Evolutionary conservation across 352 stramenopile species (phyloP).

Genomic region (Globisporangium spinosum): DNA sequence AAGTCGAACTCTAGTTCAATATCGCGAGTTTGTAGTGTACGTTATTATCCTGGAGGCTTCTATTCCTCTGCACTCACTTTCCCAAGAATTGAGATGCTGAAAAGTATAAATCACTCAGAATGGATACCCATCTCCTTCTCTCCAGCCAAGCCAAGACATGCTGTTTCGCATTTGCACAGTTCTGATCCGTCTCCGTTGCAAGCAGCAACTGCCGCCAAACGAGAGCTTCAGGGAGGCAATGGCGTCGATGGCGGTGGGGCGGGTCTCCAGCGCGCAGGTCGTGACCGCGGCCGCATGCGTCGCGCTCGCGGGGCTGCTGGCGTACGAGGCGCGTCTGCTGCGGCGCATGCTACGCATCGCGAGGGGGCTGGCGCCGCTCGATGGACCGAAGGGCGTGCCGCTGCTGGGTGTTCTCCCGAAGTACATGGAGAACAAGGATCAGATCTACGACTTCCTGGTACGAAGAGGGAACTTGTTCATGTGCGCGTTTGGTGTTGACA

Average conservation of each 20-base stretch:
- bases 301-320: neutral
- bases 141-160: no score
- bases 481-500: neutral
- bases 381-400: slow-evolving; percentile 33
- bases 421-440: slow-evolving; percentile 43
- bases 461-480: neutral
- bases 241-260: neutral
- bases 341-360: slow-evolving; percentile 49
- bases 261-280: neutral
- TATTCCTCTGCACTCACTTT: no score
- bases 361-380: slow-evolving; percentile 33
- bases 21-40: no score
- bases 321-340: slow-evolving; percentile 12
- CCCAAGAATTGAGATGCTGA: no score
- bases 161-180: no score
- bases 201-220: neutral
- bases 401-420: slow-evolving; percentile 49
- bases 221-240: neutral
- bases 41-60: no score
- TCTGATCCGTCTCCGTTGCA: no score
- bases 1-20: no score
- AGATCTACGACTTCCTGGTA: slow-evolving; percentile 55
- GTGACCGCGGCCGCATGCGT: neutral
- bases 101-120: no score
- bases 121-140: no score